phyloP scores from a whole-genome alignment of 768 basidiomycete genomes.

The Lentinus tigrinus region DNA sequence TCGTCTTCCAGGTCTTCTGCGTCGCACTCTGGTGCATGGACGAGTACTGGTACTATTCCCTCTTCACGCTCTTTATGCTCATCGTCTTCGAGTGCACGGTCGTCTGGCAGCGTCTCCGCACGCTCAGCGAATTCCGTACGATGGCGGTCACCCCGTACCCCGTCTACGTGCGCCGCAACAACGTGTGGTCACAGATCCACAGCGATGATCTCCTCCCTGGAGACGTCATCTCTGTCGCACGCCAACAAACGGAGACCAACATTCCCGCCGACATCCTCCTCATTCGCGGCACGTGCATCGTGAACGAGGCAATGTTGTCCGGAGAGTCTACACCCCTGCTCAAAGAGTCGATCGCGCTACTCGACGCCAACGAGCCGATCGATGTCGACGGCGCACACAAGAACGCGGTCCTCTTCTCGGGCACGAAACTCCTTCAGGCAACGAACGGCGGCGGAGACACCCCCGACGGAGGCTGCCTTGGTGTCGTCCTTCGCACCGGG shows the following conservation, averaged over 20 bases:
- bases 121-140: slow-evolving; percentile 92
- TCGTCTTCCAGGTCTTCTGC: slow-evolving; percentile 98
- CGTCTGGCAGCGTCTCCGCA: slow-evolving; percentile 96
- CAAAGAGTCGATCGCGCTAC: slow-evolving; percentile 90
- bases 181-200: slow-evolving; percentile 76
- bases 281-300: slow-evolving; percentile 90
- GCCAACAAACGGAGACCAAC: slow-evolving; percentile 75
- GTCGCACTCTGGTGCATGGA: slow-evolving; percentile 97
- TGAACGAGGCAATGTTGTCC: slow-evolving; percentile 99
- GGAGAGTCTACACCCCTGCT: slow-evolving; percentile 97
- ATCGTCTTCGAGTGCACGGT: slow-evolving; percentile 98
- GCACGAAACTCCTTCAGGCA: slow-evolving; percentile 95
- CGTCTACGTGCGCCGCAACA: slow-evolving; percentile 78
- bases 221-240: slow-evolving; percentile 79
- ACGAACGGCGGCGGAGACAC: slow-evolving; percentile 61
- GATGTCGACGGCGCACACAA: slow-evolving; percentile 88
- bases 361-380: slow-evolving; percentile 70
- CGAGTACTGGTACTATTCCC: slow-evolving; percentile 98
- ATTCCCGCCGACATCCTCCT: slow-evolving; percentile 93
- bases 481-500: slow-evolving; percentile 89
- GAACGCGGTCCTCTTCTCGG: slow-evolving; percentile 88
- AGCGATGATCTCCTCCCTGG: slow-evolving; percentile 90
- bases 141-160: slow-evolving; percentile 94
- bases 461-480: slow-evolving; percentile 91
- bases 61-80: slow-evolving; percentile 99